A percentile compares a stretch with the other conserved stretches of the same genome.
Conservation (phyloP, 805 yeast species). For the Alloascoidea africana region DNA sequence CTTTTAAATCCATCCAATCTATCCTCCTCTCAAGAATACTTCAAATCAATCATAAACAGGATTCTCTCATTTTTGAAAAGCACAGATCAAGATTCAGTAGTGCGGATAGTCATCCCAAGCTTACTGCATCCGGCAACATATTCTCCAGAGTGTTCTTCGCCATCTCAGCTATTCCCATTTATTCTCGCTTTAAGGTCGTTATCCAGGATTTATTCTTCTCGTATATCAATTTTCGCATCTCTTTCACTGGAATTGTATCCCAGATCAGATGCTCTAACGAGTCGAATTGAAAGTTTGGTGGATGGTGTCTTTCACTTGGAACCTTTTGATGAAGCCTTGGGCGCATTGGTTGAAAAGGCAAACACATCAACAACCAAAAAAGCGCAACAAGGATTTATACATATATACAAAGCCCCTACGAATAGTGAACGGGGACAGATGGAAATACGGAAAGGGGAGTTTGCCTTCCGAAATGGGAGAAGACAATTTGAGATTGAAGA, state of each 20-base stretch:
- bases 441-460: slow-evolving; percentile 61
- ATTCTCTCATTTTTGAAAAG: not conserved
- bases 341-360: slow-evolving; percentile 48
- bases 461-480: slow-evolving; percentile 74
- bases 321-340: slow-evolving; percentile 61
- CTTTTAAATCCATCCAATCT: not conserved
- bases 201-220: slow-evolving; percentile 27
- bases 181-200: slow-evolving; percentile 42
- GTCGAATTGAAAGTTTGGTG: slow-evolving; percentile 39
- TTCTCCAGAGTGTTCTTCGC: slow-evolving; percentile 29
- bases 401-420: slow-evolving; percentile 57
- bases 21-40: not conserved
- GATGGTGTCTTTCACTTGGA: slow-evolving; percentile 64
- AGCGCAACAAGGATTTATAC: slow-evolving; percentile 76
- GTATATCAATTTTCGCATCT: slow-evolving; percentile 37
- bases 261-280: slow-evolving; percentile 28
- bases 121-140: slow-evolving; percentile 69
- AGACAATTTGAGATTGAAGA: slow-evolving; percentile 75
- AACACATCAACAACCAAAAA: slow-evolving; percentile 39
- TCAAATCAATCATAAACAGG: not conserved
- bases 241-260: slow-evolving; percentile 55
- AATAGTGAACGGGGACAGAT: slow-evolving; percentile 67
- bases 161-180: slow-evolving; percentile 40
- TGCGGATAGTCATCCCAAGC: slow-evolving; percentile 63
- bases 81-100: slow-evolving; percentile 29